Percentiles rank a stretch among this genome's conserved stretches.
phyloP scores from a whole-genome alignment of 768 basidiomycete species.

The Trametes meyenii region DNA sequence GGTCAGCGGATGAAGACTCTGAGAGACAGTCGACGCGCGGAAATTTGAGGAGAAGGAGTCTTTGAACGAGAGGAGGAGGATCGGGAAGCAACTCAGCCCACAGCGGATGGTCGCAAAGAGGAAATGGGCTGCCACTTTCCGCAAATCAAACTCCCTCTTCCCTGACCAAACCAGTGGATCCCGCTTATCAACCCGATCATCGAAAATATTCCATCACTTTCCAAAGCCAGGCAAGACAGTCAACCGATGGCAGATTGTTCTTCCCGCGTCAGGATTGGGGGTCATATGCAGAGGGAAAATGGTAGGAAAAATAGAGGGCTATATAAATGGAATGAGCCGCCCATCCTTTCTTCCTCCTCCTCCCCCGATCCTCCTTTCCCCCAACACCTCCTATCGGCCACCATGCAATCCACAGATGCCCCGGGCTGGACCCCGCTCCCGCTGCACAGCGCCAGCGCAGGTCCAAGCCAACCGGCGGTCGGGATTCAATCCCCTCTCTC shows the following conservation, averaged over 20 bases:
- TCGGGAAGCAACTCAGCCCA: too few species aligned
- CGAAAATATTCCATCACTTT: constrained; percentile 1
- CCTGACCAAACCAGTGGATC: neutral
- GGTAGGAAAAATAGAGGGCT: neutral
- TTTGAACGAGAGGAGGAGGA: too few species aligned
- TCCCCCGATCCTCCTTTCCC: neutral
- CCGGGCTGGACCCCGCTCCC: constrained; percentile 10
- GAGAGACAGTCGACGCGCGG: too few species aligned
- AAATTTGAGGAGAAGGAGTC: too few species aligned
- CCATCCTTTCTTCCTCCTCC: neutral
- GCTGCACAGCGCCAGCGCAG: neutral
- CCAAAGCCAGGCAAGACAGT: neutral
- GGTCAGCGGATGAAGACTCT: too few species aligned
- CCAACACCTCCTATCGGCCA: neutral
- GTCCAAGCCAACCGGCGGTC: too few species aligned
- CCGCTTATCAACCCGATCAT: constrained; percentile 12
- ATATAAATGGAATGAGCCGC: neutral
- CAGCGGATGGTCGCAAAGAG: too few species aligned
- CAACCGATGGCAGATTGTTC: neutral
- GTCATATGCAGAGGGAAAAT: neutral
- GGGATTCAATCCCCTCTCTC: neutral
- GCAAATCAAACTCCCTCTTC: too few species aligned
- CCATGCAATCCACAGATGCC: constrained; percentile 2
- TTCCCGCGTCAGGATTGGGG: neutral
- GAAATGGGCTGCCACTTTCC: too few species aligned